A percentile compares a stretch with the other conserved stretches of the same genome.
Conservation (phyloP, 2,329 filamentous ascomycete genomes). For the Teratosphaeria nubilosa region DNA sequence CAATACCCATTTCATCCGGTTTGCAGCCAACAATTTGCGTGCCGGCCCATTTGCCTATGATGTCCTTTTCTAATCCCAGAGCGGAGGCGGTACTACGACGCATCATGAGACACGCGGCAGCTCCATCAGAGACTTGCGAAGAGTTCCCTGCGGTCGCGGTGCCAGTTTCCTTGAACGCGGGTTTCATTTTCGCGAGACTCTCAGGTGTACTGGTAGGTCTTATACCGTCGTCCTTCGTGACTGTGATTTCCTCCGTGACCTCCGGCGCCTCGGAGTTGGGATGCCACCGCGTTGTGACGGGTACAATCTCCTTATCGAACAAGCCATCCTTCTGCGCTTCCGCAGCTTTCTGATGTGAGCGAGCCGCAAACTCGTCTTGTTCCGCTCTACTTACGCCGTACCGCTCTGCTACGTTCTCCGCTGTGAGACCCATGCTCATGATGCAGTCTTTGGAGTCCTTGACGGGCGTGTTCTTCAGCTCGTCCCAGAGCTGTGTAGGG, state of each 20-base stretch:
- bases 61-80: slow-evolving; percentile 56
- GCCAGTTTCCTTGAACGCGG: slow-evolving; percentile 68
- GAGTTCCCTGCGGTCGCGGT: slow-evolving; percentile 76
- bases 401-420: slow-evolving; percentile 73
- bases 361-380: slow-evolving; percentile 73
- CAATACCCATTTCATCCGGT: slow-evolving; percentile 91
- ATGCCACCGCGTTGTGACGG: slow-evolving; percentile 61
- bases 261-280: slow-evolving; percentile 48
- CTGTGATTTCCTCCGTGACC: slow-evolving; percentile 49
- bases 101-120: slow-evolving; percentile 76
- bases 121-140: slow-evolving; percentile 79
- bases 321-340: slow-evolving; percentile 56
- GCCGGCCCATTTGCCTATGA: slow-evolving; percentile 76
- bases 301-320: slow-evolving; percentile 71
- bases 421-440: slow-evolving; percentile 88
- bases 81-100: slow-evolving; percentile 65
- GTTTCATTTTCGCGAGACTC: slow-evolving; percentile 69
- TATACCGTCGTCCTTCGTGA: slow-evolving; percentile 75
- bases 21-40: slow-evolving; percentile 66
- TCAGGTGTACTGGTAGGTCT: slow-evolving; percentile 57
- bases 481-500: slow-evolving; percentile 69
- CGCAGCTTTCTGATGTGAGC: slow-evolving; percentile 63
- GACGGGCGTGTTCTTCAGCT: slow-evolving; percentile 51
- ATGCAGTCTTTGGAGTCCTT: slow-evolving; percentile 74
- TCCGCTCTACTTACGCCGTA: slow-evolving; percentile 65